phyloP scores from a whole-genome alignment of 2,329 filamentous ascomycete species.

The Akanthomyces uredinophilus region DNA sequence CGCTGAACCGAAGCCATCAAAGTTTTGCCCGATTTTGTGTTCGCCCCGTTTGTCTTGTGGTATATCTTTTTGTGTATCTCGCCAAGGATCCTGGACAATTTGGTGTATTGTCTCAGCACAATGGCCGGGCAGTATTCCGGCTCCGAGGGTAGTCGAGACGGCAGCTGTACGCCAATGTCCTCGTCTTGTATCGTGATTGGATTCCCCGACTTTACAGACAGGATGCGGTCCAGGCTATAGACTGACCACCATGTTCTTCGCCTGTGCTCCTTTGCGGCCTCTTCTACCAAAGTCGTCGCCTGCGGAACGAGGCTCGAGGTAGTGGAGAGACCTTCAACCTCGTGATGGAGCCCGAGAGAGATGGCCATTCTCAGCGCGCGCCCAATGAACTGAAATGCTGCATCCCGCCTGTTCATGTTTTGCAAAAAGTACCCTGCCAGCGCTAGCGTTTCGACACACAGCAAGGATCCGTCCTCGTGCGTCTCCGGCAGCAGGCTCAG shows the following conservation, averaged over 20 bases:
- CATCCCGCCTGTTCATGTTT: conserved; percentile 50
- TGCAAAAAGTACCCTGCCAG: conserved; percentile 54
- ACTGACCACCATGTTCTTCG: conserved; percentile 53
- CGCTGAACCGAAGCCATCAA: conserved; percentile 45
- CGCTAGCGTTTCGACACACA: conserved; percentile 50
- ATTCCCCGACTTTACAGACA: conserved; percentile 50
- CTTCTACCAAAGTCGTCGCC: conserved; percentile 26
- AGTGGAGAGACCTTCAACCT: conserved; percentile 28
- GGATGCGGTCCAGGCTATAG: conserved; percentile 49
- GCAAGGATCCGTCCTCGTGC: conserved; percentile 49
- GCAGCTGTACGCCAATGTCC: conserved; percentile 42
- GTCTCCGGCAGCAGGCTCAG: conserved; percentile 48
- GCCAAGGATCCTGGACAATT: conserved; percentile 47
- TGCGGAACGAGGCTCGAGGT: conserved; percentile 18
- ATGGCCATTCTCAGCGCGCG: conserved; percentile 53
- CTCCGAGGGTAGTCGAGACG: conserved; percentile 31
- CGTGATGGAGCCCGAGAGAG: conserved; percentile 51
- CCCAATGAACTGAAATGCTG: conserved; percentile 50
- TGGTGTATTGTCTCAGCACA: conserved; percentile 47
- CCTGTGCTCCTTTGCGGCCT: conserved; percentile 41
- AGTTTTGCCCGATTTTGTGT: conserved; percentile 39
- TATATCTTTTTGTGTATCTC: conserved; percentile 44
- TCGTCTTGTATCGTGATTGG: conserved; percentile 51
- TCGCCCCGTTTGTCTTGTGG: conserved; percentile 32
- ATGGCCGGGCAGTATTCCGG: conserved; percentile 39